Percentiles rank a stretch among this genome's conserved stretches.
Evolutionary conservation across 1,284 basidiomycete species (phyloP).

Genomic region (Amylostereum chailletii): DNA sequence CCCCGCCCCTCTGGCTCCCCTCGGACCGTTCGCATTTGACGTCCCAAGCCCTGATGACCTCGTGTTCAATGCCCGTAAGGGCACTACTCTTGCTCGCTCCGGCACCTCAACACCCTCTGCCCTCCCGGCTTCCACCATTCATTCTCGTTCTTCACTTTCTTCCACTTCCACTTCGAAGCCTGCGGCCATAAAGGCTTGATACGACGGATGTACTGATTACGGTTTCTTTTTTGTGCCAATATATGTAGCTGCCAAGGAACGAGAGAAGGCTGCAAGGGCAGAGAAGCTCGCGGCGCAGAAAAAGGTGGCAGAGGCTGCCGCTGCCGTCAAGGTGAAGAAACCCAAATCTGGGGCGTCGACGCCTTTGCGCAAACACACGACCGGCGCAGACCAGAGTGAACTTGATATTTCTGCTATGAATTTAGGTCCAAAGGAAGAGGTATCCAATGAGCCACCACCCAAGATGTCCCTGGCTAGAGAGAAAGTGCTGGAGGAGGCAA

Average conservation of each 20-base stretch:
- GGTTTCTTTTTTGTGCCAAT: slow-evolving; percentile 22
- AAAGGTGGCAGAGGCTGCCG: slow-evolving; percentile 26
- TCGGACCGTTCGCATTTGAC: slow-evolving; percentile 57
- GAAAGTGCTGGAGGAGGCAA: slow-evolving; percentile 81
- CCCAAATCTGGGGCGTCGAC: slow-evolving; percentile 27
- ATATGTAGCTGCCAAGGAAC: slow-evolving; percentile 65
- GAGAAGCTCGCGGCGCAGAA: slow-evolving; percentile 44
- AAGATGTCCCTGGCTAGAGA: slow-evolving; percentile 72
- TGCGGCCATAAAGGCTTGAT: background rate
- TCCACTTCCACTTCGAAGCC: slow-evolving; percentile 10
- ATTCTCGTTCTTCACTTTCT: slow-evolving; percentile 12
- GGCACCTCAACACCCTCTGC: slow-evolving; percentile 19
- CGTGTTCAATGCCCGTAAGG: slow-evolving; percentile 70
- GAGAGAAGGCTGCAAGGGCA: slow-evolving; percentile 63
- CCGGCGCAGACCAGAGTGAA: slow-evolving; percentile 38
- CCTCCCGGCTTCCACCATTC: slow-evolving; percentile 11
- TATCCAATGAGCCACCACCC: slow-evolving; percentile 46
- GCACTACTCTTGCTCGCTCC: slow-evolving; percentile 49
- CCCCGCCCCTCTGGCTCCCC: slow-evolving; percentile 19
- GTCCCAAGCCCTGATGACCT: slow-evolving; percentile 84
- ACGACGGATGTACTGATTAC: slow-evolving; percentile 28
- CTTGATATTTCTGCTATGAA: slow-evolving; percentile 74
- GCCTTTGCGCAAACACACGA: slow-evolving; percentile 20
- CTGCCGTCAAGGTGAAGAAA: slow-evolving; percentile 25
- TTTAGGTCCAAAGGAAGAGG: slow-evolving; percentile 40